Percentiles rank a stretch among this genome's conserved stretches.
Evolutionary conservation across 805 yeast species (phyloP).

Genomic region (Metschnikowia orientalis): DNA sequence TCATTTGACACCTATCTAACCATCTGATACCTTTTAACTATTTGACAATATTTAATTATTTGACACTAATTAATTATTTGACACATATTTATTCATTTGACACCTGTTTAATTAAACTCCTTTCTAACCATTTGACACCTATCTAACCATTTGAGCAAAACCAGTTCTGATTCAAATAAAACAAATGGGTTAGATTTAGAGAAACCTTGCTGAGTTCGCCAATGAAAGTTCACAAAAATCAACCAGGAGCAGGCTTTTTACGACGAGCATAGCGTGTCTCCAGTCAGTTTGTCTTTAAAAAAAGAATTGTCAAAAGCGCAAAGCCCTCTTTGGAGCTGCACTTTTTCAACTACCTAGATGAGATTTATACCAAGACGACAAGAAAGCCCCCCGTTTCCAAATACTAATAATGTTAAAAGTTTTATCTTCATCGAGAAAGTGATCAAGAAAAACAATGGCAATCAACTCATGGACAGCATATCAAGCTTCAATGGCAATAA

Average conservation of each 20-base stretch:
- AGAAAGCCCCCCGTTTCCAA: conserved; percentile 29
- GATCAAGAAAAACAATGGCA: conserved; percentile 28
- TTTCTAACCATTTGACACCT: too few relatives aligned
- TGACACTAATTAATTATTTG: too few relatives aligned
- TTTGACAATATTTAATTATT: too few relatives aligned
- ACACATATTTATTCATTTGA: too few relatives aligned
- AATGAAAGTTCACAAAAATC: conserved; percentile 30
- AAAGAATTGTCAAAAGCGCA: conserved; percentile 50
- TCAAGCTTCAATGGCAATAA: conserved; percentile 67
- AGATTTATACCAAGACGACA: conserved; percentile 55
- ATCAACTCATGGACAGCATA: conserved; percentile 27
- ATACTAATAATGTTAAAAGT: conserved; percentile 68
- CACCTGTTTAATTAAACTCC: too few relatives aligned
- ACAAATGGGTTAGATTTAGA: conserved; percentile 74
- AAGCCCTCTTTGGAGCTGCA: conserved; percentile 66
- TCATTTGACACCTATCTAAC: too few relatives aligned
- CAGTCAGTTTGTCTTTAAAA: conserved; percentile 28
- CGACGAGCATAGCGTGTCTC: conserved; percentile 6
- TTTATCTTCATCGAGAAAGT: conserved; percentile 45
- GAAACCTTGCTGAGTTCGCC: conserved; percentile 51
- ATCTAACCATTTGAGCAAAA: conserved; percentile 52
- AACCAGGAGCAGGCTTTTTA: conserved; percentile 35
- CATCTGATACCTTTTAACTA: too few relatives aligned
- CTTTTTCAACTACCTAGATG: conserved; percentile 70
- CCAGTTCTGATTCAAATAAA: conserved; percentile 60